phyloP scores from a whole-genome alignment of 2,329 filamentous ascomycete genomes.

The Trichoderma semiorbis region DNA sequence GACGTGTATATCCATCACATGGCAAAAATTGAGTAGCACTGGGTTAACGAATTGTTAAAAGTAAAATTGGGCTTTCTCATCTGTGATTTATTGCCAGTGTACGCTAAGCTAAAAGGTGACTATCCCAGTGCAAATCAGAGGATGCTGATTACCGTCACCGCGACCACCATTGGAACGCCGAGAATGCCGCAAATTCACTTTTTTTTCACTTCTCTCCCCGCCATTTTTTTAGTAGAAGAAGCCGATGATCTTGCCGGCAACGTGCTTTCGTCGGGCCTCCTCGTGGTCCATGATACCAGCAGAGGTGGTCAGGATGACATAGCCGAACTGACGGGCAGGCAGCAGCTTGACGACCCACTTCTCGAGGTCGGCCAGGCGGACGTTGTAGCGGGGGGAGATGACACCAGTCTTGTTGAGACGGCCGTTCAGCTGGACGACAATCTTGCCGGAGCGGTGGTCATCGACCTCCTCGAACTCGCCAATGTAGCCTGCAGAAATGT shows the following conservation, averaged over 20 bases:
- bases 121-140: constrained; percentile 30
- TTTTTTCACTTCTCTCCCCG: constrained; percentile 23
- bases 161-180: constrained; percentile 35
- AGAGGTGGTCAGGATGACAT: constrained; percentile 97
- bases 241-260: constrained; percentile 97
- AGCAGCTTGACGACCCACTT: constrained; percentile 99
- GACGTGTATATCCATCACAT: background rate
- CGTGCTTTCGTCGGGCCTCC: constrained; percentile 98
- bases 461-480: constrained; percentile 99
- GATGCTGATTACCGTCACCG: constrained; percentile 38
- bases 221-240: constrained; percentile 84
- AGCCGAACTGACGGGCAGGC: constrained; percentile 99
- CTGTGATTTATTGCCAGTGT: constrained; percentile 35
- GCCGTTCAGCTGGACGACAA: constrained; percentile 98
- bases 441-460: constrained; percentile 99
- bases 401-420: constrained; percentile 98
- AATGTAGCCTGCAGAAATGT: constrained; percentile 77
- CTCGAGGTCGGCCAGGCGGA: constrained; percentile 95
- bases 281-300: constrained; percentile 99
- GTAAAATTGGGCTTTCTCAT: constrained; percentile 14
- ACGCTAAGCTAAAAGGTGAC: constrained; percentile 25
- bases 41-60: background rate
- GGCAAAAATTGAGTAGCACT: background rate
- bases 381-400: constrained; percentile 99
- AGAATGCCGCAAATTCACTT: constrained; percentile 30